phyloP scores from a whole-genome alignment of 129 eudicot species.

The Daucus carota region DNA sequence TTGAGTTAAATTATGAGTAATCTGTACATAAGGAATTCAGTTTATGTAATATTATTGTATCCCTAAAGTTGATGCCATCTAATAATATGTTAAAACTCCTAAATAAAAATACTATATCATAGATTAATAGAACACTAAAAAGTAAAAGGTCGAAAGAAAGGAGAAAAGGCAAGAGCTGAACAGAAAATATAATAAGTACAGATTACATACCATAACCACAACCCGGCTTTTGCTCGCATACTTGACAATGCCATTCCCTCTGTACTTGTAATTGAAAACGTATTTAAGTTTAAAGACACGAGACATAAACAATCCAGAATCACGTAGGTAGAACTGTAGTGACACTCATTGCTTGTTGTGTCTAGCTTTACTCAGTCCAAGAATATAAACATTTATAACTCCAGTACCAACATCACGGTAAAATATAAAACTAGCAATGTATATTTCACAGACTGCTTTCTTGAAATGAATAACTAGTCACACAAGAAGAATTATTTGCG shows the following conservation, averaged over 20 bases:
- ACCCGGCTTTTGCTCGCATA: neutral
- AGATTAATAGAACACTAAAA: neutral
- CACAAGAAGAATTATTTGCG: neutral
- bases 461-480: neutral
- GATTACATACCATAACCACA: constrained; percentile 7
- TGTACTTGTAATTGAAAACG: neutral
- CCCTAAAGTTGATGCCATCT: neutral
- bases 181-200: neutral
- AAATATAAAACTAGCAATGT: neutral
- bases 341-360: neutral
- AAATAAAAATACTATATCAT: neutral
- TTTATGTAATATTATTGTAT: neutral
- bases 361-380: neutral
- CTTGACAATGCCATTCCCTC: neutral
- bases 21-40: neutral
- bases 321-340: neutral
- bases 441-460: neutral
- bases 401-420: neutral
- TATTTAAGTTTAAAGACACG: neutral
- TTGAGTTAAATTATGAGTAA: neutral
- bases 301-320: neutral
- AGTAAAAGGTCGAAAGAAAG: neutral
- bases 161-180: neutral
- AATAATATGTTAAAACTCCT: neutral
- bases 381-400: neutral